A percentile compares a stretch with the other conserved stretches of the same genome.
Evolutionary conservation across 352 stramenopile genomes (phyloP).

Genomic region (Nothophytophthora sp.): DNA sequence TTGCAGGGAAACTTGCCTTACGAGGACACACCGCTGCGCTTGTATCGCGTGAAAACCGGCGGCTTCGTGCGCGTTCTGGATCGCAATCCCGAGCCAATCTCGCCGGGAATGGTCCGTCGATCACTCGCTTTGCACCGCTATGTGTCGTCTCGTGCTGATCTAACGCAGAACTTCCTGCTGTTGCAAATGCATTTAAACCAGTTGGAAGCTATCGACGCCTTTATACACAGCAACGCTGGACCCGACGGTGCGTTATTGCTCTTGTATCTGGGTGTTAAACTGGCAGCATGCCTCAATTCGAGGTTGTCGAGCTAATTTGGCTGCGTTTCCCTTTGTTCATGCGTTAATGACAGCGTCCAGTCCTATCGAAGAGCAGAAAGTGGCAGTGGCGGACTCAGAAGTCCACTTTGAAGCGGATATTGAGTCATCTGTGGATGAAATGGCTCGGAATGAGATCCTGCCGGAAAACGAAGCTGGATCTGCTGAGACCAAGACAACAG

Average conservation of each 20-base stretch:
- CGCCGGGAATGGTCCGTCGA: constrained; percentile 43
- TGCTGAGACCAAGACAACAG: neutral
- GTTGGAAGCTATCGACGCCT: constrained; percentile 44
- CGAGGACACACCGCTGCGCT: constrained; percentile 27
- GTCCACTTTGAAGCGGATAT: neutral
- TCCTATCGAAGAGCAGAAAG: constrained; percentile 13
- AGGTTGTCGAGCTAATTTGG: too few relatives aligned
- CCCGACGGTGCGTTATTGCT: neutral
- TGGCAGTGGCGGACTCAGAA: neutral
- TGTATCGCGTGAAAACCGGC: constrained; percentile 41
- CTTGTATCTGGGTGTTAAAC: neutral
- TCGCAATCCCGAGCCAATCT: constrained; percentile 50
- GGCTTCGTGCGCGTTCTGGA: constrained; percentile 70
- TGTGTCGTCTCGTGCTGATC: constrained; percentile 26
- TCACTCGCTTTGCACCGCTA: too few relatives aligned
- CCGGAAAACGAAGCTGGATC: too few relatives aligned
- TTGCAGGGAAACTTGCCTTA: constrained; percentile 16
- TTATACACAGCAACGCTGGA: constrained; percentile 11
- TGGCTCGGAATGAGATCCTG: too few relatives aligned
- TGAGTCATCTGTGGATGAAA: neutral
- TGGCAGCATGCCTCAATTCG: too few relatives aligned
- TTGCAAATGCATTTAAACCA: constrained; percentile 19
- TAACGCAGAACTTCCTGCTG: neutral
- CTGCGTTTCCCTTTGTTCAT: too few relatives aligned
- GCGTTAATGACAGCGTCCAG: neutral